Conservation (phyloP, 345 rosid species). For the Eucalyptus curtisii region DNA sequence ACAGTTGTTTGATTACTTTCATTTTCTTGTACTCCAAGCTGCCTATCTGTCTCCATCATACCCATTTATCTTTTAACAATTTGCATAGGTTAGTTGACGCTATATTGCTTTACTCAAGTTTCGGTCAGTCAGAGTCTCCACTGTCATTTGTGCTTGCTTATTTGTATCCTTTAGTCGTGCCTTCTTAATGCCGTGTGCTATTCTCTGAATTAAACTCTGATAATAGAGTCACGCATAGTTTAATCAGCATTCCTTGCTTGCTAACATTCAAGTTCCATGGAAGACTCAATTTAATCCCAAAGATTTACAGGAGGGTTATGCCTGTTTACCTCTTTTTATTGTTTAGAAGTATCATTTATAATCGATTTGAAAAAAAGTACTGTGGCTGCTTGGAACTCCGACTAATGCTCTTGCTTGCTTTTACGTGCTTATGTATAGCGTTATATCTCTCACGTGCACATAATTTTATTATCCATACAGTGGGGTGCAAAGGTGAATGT, state of each 20-base stretch:
- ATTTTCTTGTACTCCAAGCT: neutral
- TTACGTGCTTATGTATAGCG: neutral
- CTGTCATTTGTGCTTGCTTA: neutral
- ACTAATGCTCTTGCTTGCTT: neutral
- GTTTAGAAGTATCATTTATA: neutral
- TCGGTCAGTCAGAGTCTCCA: neutral
- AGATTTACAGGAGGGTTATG: neutral
- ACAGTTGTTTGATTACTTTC: neutral
- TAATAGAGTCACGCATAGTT: neutral
- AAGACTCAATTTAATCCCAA: neutral
- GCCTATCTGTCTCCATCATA: neutral
- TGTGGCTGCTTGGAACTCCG: neutral
- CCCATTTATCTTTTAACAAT: neutral
- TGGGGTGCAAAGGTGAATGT: constrained; percentile 71
- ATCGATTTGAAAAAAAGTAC: neutral
- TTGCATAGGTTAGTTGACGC: neutral
- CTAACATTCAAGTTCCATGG: neutral
- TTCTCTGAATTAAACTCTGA: neutral
- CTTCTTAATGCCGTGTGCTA: neutral
- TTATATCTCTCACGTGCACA: neutral
- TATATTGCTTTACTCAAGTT: neutral
- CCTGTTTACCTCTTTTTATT: neutral
- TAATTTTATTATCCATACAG: constrained; percentile 18
- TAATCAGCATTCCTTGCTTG: neutral
- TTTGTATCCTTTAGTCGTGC: neutral